Evolutionary conservation across 1,139 yeast species (phyloP), one percentile per base, ranked within the genome.

Genomic region (Lodderomyces theae): DNA sequence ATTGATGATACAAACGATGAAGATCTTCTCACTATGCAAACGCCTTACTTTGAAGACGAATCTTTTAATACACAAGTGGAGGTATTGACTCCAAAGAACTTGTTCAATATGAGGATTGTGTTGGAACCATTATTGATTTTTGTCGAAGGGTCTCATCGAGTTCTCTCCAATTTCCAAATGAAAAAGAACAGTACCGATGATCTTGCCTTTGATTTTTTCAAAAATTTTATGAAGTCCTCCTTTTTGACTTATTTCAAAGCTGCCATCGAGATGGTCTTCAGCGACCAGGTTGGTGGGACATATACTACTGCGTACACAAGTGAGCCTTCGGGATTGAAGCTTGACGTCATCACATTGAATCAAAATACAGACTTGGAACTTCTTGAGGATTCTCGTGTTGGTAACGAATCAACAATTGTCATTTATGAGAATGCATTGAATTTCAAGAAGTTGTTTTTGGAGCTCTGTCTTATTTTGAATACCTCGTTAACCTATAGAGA

Each of bases 41-140:
- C 81, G 0, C 80, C 81, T 4, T 83, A 77, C 51, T 75, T 85
- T 37, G 79, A 81, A 40, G 78, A 70, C 48, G 86, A 80, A 47
- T 62, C 73, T 4, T 72, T 71, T 47, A 69, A 64, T 49, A 71
- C 79, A 11, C 72, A 73, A 48, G 82, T 85, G 42, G 82, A 83
- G 45, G 76, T 84, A 1, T 66, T 90, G 34, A 86, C 86, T 1
- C 82, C 86, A 0, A 80, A 88, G 4, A 81, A 81, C 52, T 75
- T 88, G n/a, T 81, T 85, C 61, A 87, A 89, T 53, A 86, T 89
- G 82, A 75, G 94, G 49, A 76, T 86, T 3, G 75, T 88, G 21
- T 59, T 82, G 43, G 87, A 80, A 43, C 76, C 78, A 38, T 76
- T 82, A 24, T 71, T 82, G 38, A 62, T 76, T 11, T 82, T 82